Percentiles rank a stretch among this genome's conserved stretches.
Conservation (phyloP, 345 rosid species). For the Carallia brachiata region DNA sequence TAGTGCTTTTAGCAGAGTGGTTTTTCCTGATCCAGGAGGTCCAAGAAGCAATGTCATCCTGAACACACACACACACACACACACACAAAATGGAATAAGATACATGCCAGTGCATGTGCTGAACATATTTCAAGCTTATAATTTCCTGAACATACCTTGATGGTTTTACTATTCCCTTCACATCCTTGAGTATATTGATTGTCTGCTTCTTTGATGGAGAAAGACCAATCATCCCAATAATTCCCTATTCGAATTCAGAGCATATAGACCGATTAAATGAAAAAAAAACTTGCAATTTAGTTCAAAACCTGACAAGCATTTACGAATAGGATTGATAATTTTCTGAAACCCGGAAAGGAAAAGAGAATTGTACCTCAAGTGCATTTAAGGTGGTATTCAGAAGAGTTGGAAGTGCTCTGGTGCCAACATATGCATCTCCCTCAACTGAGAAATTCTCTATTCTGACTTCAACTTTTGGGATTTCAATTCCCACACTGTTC, state of each 20-base stretch:
- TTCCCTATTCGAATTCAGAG: conserved; percentile 26
- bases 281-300: too few relatives aligned
- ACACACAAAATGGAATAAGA: neutral
- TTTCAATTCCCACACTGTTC: conserved; percentile 51
- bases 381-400: conserved; percentile 38
- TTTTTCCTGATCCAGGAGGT: conserved; percentile 66
- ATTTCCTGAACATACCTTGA: conserved; percentile 35
- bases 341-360: neutral
- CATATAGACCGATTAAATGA: too few relatives aligned
- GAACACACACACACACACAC: neutral
- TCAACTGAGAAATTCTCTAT: conserved; percentile 42
- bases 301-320: neutral
- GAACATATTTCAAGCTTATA: neutral
- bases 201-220: conserved; percentile 46
- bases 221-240: conserved; percentile 36
- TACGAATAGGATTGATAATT: too few relatives aligned
- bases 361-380: conserved; percentile 35
- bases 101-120: neutral
- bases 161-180: conserved; percentile 48
- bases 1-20: conserved; percentile 51
- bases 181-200: conserved; percentile 39
- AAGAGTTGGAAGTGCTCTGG: conserved; percentile 55
- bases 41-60: conserved; percentile 65
- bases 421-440: conserved; percentile 60
- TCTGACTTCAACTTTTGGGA: conserved; percentile 51